These are phyloP conservation scores for Taphrina populina DNA, from an alignment of 1,139 yeast species.

Conservation along the genomic window DNA sequence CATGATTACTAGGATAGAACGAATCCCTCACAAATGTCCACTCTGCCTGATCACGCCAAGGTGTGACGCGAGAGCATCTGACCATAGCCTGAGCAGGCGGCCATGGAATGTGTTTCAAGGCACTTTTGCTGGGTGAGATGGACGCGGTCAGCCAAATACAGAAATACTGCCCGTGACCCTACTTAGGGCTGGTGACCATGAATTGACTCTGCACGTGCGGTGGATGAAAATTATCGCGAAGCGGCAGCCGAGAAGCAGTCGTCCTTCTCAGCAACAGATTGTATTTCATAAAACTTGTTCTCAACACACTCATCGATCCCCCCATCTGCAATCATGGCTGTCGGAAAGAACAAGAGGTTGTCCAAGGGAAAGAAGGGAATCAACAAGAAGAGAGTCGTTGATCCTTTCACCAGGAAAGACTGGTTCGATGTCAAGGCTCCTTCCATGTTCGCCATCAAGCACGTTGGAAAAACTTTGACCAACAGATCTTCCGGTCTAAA, in stretches of 20 bases:
- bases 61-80: slow-evolving; percentile 19
- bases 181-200: too few species aligned
- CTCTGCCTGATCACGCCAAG: slow-evolving; percentile 26
- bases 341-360: slow-evolving; percentile 95
- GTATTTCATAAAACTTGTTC: too few species aligned
- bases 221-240: too few species aligned
- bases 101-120: too few species aligned
- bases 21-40: slow-evolving; percentile 7
- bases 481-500: slow-evolving; percentile 92
- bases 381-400: slow-evolving; percentile 94
- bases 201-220: too few species aligned
- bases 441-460: slow-evolving; percentile 88
- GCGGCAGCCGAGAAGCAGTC: too few species aligned
- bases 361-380: slow-evolving; percentile 94
- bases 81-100: too few species aligned
- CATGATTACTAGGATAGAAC: slow-evolving; percentile 41
- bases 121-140: too few species aligned
- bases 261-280: too few species aligned
- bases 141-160: too few species aligned
- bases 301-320: slow-evolving; percentile 20
- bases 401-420: slow-evolving; percentile 93
- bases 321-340: slow-evolving; percentile 66
- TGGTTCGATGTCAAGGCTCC: slow-evolving; percentile 94
- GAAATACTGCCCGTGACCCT: too few species aligned
- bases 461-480: slow-evolving; percentile 90